Evolutionary conservation across 768 basidiomycete species (phyloP).

Genomic region (Lentinus brumalis): DNA sequence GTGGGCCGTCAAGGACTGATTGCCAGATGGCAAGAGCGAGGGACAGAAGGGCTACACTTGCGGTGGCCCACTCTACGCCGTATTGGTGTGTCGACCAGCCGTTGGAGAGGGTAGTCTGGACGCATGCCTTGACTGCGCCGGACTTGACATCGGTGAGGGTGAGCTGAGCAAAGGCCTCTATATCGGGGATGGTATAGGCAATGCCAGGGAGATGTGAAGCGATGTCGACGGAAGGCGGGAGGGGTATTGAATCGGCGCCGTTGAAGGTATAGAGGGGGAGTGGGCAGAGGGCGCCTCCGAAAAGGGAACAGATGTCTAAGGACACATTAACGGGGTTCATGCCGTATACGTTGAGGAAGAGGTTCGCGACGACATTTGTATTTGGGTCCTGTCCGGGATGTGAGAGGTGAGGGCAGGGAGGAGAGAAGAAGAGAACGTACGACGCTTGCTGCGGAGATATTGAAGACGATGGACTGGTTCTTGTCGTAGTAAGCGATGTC

Average conservation of each 20-base stretch:
- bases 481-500: constrained; percentile 69
- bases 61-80: constrained; percentile 79
- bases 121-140: constrained; percentile 78
- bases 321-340: constrained; percentile 80
- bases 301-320: constrained; percentile 80
- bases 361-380: constrained; percentile 79
- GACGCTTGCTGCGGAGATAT: constrained; percentile 84
- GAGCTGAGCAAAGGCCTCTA: constrained; percentile 87
- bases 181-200: constrained; percentile 85
- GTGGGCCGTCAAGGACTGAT: constrained; percentile 53
- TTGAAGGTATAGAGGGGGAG: constrained; percentile 84
- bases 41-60: constrained; percentile 62
- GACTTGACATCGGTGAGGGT: constrained; percentile 69
- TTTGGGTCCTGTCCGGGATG: constrained; percentile 56
- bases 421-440: constrained; percentile 37
- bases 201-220: constrained; percentile 67
- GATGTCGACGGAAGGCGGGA: constrained; percentile 58
- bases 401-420: constrained; percentile 15
- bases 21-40: constrained; percentile 55
- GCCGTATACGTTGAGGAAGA: constrained; percentile 88
- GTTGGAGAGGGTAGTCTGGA: constrained; percentile 91
- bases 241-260: constrained; percentile 69
- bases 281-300: constrained; percentile 81
- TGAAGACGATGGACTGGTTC: constrained; percentile 79
- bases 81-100: constrained; percentile 80